Conservation (phyloP, 108 stramenopile genomes). For the Nitzschia inconspicua region DNA sequence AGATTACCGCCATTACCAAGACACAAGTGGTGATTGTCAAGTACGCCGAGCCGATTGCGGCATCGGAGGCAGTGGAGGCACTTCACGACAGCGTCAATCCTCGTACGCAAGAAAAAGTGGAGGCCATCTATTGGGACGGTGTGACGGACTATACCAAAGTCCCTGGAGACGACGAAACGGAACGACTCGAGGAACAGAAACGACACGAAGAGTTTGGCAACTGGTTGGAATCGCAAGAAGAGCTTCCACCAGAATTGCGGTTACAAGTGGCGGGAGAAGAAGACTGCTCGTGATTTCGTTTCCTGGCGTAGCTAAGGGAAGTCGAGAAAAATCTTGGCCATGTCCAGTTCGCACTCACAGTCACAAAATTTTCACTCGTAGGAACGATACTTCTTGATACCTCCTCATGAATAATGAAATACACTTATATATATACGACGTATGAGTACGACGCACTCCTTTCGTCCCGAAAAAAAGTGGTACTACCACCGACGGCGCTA, state of each 20-base stretch:
- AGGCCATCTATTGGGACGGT: slow-evolving; percentile 92
- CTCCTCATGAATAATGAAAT: no score
- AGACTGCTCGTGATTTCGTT: background rate
- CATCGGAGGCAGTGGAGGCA: slow-evolving; percentile 75
- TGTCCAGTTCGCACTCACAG: no score
- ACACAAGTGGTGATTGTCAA: slow-evolving; percentile 86
- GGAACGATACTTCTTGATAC: no score
- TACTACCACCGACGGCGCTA: no score
- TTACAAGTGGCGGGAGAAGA: slow-evolving; percentile 53
- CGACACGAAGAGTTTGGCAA: slow-evolving; percentile 93
- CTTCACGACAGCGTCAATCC: slow-evolving; percentile 64
- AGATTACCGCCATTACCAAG: slow-evolving; percentile 91
- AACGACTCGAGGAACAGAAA: slow-evolving; percentile 54
- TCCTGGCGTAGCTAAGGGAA: no score
- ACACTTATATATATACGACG: no score
- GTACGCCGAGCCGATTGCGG: slow-evolving; percentile 74
- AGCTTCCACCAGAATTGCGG: slow-evolving; percentile 87
- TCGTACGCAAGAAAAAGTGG: slow-evolving; percentile 19
- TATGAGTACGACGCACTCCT: no score
- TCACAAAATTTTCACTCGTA: no score
- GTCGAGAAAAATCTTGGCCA: no score
- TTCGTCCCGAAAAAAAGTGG: no score
- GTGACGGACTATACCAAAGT: slow-evolving; percentile 88
- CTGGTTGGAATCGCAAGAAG: slow-evolving; percentile 93
- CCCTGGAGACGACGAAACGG: slow-evolving; percentile 53